phyloP scores from a whole-genome alignment of 179 eudicot species.

The Silene vulgaris region DNA sequence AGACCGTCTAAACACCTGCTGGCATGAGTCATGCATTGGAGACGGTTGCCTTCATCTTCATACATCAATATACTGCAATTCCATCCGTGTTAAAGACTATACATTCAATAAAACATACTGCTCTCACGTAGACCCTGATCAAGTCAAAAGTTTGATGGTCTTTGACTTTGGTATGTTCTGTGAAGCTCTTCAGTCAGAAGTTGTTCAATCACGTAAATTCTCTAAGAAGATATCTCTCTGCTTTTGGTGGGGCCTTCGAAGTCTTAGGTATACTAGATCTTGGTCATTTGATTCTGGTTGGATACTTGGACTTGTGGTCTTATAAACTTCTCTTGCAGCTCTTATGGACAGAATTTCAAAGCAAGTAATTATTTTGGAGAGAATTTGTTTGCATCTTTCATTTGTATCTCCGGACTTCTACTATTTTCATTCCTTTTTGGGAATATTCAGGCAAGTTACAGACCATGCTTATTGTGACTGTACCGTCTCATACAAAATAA shows the following conservation, averaged over 20 bases:
- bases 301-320: background rate
- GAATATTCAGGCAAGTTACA: constrained; percentile 60
- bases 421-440: constrained; percentile 70
- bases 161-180: constrained; percentile 38
- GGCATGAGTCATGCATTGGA: constrained; percentile 28
- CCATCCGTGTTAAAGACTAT: background rate
- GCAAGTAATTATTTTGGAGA: constrained; percentile 69
- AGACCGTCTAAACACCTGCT: constrained; percentile 30
- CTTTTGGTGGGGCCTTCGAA: constrained; percentile 46
- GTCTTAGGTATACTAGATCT: constrained; percentile 34
- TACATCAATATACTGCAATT: constrained; percentile 20
- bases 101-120: constrained; percentile 14
- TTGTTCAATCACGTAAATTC: constrained; percentile 29
- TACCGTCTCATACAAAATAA: background rate
- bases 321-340: constrained; percentile 42
- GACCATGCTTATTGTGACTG: background rate
- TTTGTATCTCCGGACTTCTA: constrained; percentile 67
- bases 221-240: constrained; percentile 27
- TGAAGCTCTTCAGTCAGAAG: constrained; percentile 24
- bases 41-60: background rate
- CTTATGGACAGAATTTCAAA: constrained; percentile 70
- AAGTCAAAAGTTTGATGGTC: constrained; percentile 4
- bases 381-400: constrained; percentile 60
- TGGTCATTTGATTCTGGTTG: background rate
- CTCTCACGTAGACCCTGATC: constrained; percentile 11